Conservation (phyloP, 805 yeast species). For the Cyberlindnera xylosilytica region DNA sequence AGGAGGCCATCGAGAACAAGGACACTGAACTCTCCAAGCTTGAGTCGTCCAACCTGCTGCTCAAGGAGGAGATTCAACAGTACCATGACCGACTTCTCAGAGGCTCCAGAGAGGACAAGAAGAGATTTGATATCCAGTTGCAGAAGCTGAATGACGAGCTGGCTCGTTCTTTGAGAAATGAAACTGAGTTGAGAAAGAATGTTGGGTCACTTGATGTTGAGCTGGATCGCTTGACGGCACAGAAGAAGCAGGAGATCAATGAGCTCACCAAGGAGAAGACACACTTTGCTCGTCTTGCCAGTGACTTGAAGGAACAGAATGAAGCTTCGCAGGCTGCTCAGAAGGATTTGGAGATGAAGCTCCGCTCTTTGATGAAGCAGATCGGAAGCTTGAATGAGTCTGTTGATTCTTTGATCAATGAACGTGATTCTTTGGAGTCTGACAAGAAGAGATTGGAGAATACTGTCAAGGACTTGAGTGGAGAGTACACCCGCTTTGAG, state of each 20-base stretch:
- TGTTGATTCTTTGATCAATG: conserved; percentile 56
- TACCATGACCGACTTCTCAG: conserved; percentile 43
- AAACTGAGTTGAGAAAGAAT: conserved; percentile 62
- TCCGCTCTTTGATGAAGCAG: conserved; percentile 48
- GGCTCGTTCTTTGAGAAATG: conserved; percentile 53
- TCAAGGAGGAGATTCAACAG: conserved; percentile 56
- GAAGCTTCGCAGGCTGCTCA: conserved; percentile 40
- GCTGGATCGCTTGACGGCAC: conserved; percentile 50
- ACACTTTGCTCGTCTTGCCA: conserved; percentile 38
- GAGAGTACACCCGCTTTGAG: conserved; percentile 37
- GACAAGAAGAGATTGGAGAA: conserved; percentile 46
- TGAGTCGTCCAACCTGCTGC: conserved; percentile 43
- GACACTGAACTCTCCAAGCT: conserved; percentile 51
- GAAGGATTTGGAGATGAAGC: conserved; percentile 43
- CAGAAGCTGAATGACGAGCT: conserved; percentile 52
- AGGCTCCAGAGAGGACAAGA: conserved; percentile 40
- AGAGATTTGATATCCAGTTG: conserved; percentile 44
- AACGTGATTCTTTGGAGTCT: conserved; percentile 56
- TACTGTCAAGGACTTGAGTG: conserved; percentile 39
- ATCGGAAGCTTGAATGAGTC: conserved; percentile 54
- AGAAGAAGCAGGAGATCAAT: conserved; percentile 32
- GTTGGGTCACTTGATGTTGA: conserved; percentile 60
- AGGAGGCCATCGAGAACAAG: conserved; percentile 53
- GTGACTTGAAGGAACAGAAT: conserved; percentile 41
- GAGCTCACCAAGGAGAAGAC: conserved; percentile 41